Evolutionary conservation across 345 rosid species (phyloP), one percentile per base, ranked within the genome.

Genomic region (Durio zibethinus): DNA sequence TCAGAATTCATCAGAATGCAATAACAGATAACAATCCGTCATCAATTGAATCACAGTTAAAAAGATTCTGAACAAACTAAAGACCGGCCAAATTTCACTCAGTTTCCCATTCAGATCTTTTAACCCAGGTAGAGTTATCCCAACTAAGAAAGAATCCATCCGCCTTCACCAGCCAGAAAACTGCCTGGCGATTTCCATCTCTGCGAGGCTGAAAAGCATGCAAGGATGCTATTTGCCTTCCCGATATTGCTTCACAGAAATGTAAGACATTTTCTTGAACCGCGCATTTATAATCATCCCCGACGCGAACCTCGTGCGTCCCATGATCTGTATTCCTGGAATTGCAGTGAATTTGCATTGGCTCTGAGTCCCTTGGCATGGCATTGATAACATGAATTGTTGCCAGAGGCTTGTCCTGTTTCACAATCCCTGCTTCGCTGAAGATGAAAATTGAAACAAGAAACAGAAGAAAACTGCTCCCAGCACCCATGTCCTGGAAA

Each of bases 61-160:
- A 52, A 52, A 52, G 21, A n/a, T 65, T 10, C 15, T 15, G 7
- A 2, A 10, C 31, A 16, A 62, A 5, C 5, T 18, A 59, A 7
- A 20, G 10, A 3, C 27, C 7, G 7, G 8, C 35, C 2, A 61
- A 48, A 63, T 21, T 73, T 82, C 78, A 82, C 29, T 79, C 85
- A 15, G 75, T 64, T 65, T 64, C 75, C 85, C 85, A 82, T 9
- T 2, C 56, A 35, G 78, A 53, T 76, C 65, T 79, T 36, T 8
- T 79, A 35, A 76, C 74, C 85, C 85, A 79, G 15, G 20, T 75
- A 36, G 75, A 71, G 47, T 82, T 82, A 73, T 82, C 85, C 80
- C 80, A 79, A 52, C 84, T 76, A 18, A 76, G 75, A 16, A 71
- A 82, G 64, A 82, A 54, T 9, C 82, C 85, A 0, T 56, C 53